Evolutionary conservation across 345 rosid species (phyloP), one percentile per base, ranked within the genome.

Genomic region (Toxicodendron radicans): DNA sequence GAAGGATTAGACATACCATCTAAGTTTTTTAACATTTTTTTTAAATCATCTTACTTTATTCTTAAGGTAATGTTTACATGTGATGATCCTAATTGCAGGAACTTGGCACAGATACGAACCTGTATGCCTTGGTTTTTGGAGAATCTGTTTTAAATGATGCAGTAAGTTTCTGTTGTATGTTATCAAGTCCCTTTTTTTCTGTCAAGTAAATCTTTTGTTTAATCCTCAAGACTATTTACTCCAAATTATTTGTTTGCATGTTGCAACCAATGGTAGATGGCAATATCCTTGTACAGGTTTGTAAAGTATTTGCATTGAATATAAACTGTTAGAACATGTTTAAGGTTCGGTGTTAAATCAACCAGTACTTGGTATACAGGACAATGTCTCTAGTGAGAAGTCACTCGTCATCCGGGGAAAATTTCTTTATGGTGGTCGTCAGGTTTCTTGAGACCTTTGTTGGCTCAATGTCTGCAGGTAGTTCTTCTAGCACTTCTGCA

Each of bases 131-230:
- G 84, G 99, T 95, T 67, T 95, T 95, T 76, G 99, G 99, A 64
- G 99, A 95, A 88, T 95, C 98, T 23, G 99, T 95, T 77, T 83
- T 95, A 74, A 95, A 95, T 81, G 99, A 95, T 74, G 99, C 99
- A n/a, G 99, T 95, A 85, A 84, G 91, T 78, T 79, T 70, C 74
- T 53, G 59, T 63, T 73, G 21, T 56, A 70, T 57, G 75, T 72
- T 54, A n/a, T 32, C 2, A 51, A 70, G 35, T 68, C 43, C 53
- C 53, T 32, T 10, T 74, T 71, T 38, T 79, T 64, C 56, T 68
- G 54, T 11, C 68, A 10, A 68, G 32, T 17, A 11, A 18, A 76
- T 73, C 60, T 78, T 69, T 62, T 12, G n/a, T 56, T 20, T 14
- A 4, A 1, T 54, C 38, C n/a, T 56, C 58, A 58, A 27, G 60